Base-by-base conservation (phyloP, 352 stramenopile species). In the Globisporangium splendens region DNA sequence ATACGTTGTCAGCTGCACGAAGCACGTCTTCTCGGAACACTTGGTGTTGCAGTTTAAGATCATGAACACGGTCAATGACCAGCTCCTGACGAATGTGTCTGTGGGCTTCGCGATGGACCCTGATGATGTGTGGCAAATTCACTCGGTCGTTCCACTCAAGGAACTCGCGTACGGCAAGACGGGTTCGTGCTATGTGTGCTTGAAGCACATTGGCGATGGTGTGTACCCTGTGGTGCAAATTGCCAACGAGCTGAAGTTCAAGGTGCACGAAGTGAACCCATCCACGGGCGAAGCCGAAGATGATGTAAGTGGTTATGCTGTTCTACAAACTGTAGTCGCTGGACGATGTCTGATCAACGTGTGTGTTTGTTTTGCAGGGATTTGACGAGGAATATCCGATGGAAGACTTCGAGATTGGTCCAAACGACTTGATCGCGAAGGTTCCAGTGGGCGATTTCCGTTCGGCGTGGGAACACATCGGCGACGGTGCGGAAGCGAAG, bases 301-400 rank as follows among this genome's bases (percentile, higher is more conserved):
- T 39, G 81, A 93, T 63, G 70, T 77, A 62, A 56, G 70, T 59
- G 20, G 54, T 58, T n/a, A 21, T 46, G 33, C 46, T 51, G 17
- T 21, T 42, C 13, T 75, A 65, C 24, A n/a, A 18, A 21, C 2
- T 21, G 28, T 54, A 8, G 28, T n/a, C 14, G 31, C 66, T 15
- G 15, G 54, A 15, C 56, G 68, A 54, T 38, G 57, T 33, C 48
- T 50, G 14, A 60, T 58, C 31, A 59, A 20, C 33, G 39, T 46
- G 1, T 50, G 60, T 35, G 43, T 55, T 39, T 41, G 15, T 28
- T 47, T 52, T 49, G 18, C 57, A 93, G 63, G 91, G 92, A 10
- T 99, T 98, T 70, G 85, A 98, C 54, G 98, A 99, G 73, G 97
- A 99, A 63, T 99, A 99, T 70, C 90, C 96, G 6, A 86, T 99